Evolutionary conservation across 2,329 filamentous ascomycete genomes (phyloP), one percentile per base, ranked within the genome.

Genomic region (Pestalotiopsis sp.): DNA sequence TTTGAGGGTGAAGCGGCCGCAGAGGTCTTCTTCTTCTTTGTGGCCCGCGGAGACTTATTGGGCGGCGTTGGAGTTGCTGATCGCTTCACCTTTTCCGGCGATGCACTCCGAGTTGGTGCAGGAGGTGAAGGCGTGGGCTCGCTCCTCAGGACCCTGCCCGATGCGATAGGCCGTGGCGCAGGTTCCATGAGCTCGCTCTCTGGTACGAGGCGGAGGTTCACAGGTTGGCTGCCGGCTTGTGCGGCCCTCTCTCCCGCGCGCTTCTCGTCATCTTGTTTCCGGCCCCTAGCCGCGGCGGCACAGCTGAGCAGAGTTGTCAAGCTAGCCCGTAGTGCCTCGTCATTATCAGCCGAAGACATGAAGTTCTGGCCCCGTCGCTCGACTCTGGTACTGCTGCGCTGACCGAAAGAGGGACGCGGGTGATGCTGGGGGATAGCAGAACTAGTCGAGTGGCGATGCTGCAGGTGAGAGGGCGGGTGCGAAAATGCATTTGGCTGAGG

Each of bases 241-340:
- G 82, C 82, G 27, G 79, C 73, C 61, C 79, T 80, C 66, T 84
- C 83, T 13, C 77, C 77, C 56, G 74, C 52, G 61, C 76, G 73
- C 49, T 77, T 76, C 64, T 86, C 83, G 63, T 84, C 84, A 17
- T 84, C 82, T 77, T 96, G 97, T 0, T 92, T 90, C 17, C 96
- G 84, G 4, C 92, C 92, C 58, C 96, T 89, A 1, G 95, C 96
- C 0, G 95, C 96, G 3, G 95, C 94, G 0, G 94, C 95, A 75
- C 94, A 97, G n/a, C 95, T 98, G 13, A 99, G 88, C 13, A 99
- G 87, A 0, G 96, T 98, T 0, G 94, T 97, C n/a, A 99, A 86
- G 63, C 94, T 97, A 23, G 96, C 94, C 41, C 96, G 91, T 12
- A 99, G 86, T 2, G 94, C 96, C 38, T 94, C 96, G 75, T 99